Percentiles rank a stretch among this genome's conserved stretches.
Evolutionary conservation across 768 basidiomycete genomes (phyloP).

Genomic region (Kwoniella dejecticola): DNA sequence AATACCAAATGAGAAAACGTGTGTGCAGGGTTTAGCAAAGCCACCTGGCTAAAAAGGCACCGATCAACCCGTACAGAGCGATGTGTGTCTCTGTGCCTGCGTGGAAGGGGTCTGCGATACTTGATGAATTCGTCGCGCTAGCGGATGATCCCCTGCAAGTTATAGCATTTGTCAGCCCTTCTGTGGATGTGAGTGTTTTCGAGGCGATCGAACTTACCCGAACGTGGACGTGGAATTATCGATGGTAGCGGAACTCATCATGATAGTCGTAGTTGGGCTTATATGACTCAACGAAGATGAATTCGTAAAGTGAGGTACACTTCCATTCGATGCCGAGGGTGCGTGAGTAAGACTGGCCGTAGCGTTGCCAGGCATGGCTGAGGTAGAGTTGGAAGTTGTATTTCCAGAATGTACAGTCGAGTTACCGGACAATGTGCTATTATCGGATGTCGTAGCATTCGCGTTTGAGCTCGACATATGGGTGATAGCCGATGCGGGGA

Average conservation of each 20-base stretch:
- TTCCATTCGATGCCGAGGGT: neutral
- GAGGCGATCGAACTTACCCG: neutral
- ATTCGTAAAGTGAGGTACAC: neutral
- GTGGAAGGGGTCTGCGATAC: too few species aligned
- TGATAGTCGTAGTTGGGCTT: constrained; percentile 2
- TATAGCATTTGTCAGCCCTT: too few species aligned
- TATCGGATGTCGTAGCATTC: neutral
- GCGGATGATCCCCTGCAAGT: too few species aligned
- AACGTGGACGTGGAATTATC: neutral
- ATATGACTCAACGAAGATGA: neutral
- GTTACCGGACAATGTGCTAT: neutral
- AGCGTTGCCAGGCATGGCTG: neutral
- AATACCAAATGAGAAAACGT: too few species aligned
- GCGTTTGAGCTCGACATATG: neutral
- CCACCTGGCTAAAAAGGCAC: neutral
- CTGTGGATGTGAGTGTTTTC: too few species aligned
- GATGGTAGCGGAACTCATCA: neutral
- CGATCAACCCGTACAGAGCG: too few species aligned
- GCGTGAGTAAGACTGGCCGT: neutral
- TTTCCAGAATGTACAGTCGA: neutral
- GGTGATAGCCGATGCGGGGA: constrained; percentile 1
- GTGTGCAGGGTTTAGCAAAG: neutral
- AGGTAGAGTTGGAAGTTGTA: constrained; percentile 4
- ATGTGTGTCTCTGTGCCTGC: too few species aligned
- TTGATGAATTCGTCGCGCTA: too few species aligned